Evolutionary conservation across 768 basidiomycete genomes (phyloP).

Genomic region (Tylopilus sp.): DNA sequence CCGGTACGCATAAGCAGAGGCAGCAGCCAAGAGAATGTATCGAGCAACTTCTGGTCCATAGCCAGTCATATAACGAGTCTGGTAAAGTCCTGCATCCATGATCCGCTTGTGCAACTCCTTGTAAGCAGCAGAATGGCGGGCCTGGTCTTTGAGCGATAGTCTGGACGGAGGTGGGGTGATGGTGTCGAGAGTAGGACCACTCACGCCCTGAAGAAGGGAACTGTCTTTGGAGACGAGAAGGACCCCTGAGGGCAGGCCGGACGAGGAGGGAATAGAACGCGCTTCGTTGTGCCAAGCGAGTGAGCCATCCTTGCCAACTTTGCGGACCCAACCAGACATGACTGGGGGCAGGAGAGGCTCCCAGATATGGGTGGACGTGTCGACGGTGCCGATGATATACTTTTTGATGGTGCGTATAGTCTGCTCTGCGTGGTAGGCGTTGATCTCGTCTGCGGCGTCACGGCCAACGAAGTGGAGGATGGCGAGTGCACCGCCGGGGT

Average conservation of each 20-base stretch:
- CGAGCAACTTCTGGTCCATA: conserved; percentile 89
- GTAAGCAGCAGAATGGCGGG: conserved; percentile 73
- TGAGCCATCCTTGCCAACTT: conserved; percentile 40
- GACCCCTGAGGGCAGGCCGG: conserved; percentile 48
- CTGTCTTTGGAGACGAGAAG: conserved; percentile 54
- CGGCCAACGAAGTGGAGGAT: conserved; percentile 94
- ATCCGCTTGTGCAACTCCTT: conserved; percentile 73
- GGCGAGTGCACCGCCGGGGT: conserved; percentile 87
- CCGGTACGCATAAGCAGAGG: conserved; percentile 60
- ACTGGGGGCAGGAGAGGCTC: conserved; percentile 82
- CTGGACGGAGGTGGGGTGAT: conserved; percentile 51
- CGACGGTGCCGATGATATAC: conserved; percentile 70
- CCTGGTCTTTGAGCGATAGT: conserved; percentile 56
- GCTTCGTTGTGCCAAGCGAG: conserved; percentile 65
- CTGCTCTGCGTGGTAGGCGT: conserved; percentile 75
- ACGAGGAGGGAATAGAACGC: conserved; percentile 33
- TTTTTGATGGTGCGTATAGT: conserved; percentile 29
- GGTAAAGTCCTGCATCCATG: conserved; percentile 77
- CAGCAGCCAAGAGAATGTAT: conserved; percentile 59
- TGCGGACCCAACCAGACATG: conserved; percentile 78
- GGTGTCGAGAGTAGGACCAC: conserved; percentile 39
- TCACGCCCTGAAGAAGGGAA: conserved; percentile 23
- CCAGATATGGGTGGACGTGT: conserved; percentile 54
- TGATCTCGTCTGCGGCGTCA: conserved; percentile 92
- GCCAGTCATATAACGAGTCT: conserved; percentile 77